These are phyloP conservation scores for Daldinia decipiens DNA, from an alignment of 495 filamentous ascomycete species.

Conservation along the genomic window DNA sequence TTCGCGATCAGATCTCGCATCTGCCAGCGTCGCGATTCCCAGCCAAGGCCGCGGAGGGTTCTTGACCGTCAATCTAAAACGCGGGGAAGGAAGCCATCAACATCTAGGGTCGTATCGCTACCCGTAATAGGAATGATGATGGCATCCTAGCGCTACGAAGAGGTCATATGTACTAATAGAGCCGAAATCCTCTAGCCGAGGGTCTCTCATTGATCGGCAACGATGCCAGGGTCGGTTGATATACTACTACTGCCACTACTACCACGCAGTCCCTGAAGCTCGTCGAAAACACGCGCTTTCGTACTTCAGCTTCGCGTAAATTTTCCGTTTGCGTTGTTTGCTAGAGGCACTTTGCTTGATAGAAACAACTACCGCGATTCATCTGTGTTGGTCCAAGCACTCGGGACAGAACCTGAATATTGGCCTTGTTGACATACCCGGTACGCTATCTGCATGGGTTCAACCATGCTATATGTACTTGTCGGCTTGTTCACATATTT, in stretches of 20 bases:
- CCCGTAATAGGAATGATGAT: constrained; percentile 25
- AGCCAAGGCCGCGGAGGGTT: constrained; percentile 35
- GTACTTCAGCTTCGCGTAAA: constrained; percentile 1
- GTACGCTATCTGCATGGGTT: not conserved
- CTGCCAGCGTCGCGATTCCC: constrained; percentile 10
- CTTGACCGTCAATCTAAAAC: constrained; percentile 32
- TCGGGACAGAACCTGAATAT: not conserved
- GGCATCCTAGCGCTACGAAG: constrained; percentile 21
- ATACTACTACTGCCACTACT: not conserved
- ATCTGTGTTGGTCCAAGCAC: not conserved
- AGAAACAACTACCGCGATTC: constrained; percentile 1
- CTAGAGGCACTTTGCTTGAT: not conserved
- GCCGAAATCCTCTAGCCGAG: constrained; percentile 31
- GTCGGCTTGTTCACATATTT: not conserved
- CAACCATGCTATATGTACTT: not conserved
- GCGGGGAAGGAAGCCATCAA: constrained; percentile 37
- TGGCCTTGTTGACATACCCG: not conserved
- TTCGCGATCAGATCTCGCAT: constrained; percentile 25
- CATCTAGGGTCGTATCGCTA: constrained; percentile 25
- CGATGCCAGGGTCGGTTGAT: constrained; percentile 6
- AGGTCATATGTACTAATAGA: constrained; percentile 20
- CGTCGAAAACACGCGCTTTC: constrained; percentile 2
- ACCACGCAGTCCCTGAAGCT: too few species aligned
- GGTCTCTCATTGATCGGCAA: constrained; percentile 40
- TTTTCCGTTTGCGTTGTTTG: not conserved